These are phyloP conservation scores for Pleurotus eryngii DNA, from an alignment of 768 basidiomycete species.

Conservation along the genomic window DNA sequence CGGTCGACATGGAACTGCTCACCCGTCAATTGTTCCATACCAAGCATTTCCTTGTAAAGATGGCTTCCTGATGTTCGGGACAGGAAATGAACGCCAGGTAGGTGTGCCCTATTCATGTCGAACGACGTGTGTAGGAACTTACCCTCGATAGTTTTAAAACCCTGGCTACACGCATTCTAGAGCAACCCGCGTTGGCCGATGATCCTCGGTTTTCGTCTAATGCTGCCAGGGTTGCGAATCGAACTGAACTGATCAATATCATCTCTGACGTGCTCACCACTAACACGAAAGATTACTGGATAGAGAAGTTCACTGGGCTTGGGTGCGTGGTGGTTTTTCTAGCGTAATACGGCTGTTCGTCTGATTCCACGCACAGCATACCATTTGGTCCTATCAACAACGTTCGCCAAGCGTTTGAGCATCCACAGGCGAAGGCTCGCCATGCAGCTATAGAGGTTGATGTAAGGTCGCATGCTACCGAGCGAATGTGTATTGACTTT, in stretches of 20 bases:
- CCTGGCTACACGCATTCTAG: slow-evolving; percentile 62
- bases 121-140: no score
- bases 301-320: slow-evolving; percentile 67
- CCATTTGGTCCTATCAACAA: slow-evolving; percentile 93
- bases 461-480: slow-evolving; percentile 37
- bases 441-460: slow-evolving; percentile 74
- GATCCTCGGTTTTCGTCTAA: slow-evolving; percentile 74
- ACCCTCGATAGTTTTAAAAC: slow-evolving; percentile 64
- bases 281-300: slow-evolving; percentile 69
- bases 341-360: neutral
- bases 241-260: slow-evolving; percentile 61
- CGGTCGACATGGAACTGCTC: slow-evolving; percentile 84
- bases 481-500: slow-evolving; percentile 21
- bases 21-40: slow-evolving; percentile 93
- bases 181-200: slow-evolving; percentile 51
- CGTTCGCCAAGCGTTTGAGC: slow-evolving; percentile 83
- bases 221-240: slow-evolving; percentile 69
- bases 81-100: slow-evolving; percentile 87
- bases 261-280: slow-evolving; percentile 61
- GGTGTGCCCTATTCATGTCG: slow-evolving; percentile 3
- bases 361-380: slow-evolving; percentile 41
- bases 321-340: slow-evolving; percentile 53
- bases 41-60: slow-evolving; percentile 86
- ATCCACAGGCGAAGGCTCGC: slow-evolving; percentile 81
- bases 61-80: slow-evolving; percentile 91